Evolutionary conservation across 2,329 filamentous ascomycete species (phyloP).

Genomic region (Exophiala aquamarina): DNA sequence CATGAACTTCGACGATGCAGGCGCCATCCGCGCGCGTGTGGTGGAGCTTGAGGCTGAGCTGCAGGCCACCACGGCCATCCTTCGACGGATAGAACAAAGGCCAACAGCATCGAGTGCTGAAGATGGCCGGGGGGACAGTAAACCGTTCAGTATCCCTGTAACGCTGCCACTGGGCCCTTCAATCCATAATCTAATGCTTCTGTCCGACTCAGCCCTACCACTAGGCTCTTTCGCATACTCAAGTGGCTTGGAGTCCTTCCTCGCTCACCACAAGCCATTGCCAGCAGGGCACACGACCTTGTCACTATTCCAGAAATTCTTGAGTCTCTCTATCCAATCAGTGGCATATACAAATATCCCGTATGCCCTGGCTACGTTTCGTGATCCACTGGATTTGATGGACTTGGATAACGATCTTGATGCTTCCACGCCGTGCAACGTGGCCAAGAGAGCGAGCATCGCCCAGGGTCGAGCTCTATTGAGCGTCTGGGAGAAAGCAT

Average conservation of each 20-base stretch:
- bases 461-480: slow-evolving; percentile 61
- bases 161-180: slow-evolving; percentile 22
- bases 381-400: slow-evolving; percentile 49
- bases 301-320: slow-evolving; percentile 54
- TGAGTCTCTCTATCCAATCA: slow-evolving; percentile 57
- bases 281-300: slow-evolving; percentile 33
- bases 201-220: slow-evolving; percentile 64
- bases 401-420: slow-evolving; percentile 64
- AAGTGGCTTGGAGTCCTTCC: slow-evolving; percentile 63
- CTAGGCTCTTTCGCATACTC: slow-evolving; percentile 67
- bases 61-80: slow-evolving; percentile 43
- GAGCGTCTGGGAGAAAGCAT: slow-evolving; percentile 56
- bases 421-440: slow-evolving; percentile 62
- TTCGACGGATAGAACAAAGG: slow-evolving; percentile 9
- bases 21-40: slow-evolving; percentile 32
- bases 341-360: slow-evolving; percentile 60
- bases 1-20: slow-evolving; percentile 22
- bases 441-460: slow-evolving; percentile 60
- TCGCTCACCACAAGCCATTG: slow-evolving; percentile 55
- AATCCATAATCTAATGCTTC: slow-evolving; percentile 50
- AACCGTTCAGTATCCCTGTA: neutral
- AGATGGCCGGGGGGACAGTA: neutral
- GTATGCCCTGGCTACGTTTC: slow-evolving; percentile 58
- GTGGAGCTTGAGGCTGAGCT: slow-evolving; percentile 50
- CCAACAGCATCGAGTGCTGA: slow-evolving; percentile 5